Percentiles rank a stretch among this genome's conserved stretches.
Evolutionary conservation across 345 rosid genomes (phyloP).

Genomic region (Bruguiera sexangula): DNA sequence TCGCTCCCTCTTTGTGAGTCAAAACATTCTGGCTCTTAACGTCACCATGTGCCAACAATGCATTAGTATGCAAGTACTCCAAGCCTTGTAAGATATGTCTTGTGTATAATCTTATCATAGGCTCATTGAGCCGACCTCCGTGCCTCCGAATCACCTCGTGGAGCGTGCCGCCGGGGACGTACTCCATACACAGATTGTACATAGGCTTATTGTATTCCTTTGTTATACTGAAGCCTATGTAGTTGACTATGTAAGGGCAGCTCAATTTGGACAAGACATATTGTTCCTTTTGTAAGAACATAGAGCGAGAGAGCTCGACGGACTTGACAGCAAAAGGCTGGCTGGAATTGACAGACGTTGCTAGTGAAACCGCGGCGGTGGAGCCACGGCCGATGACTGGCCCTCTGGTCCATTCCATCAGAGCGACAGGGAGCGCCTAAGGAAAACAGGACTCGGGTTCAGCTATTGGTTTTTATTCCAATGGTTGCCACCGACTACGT

Average conservation of each 20-base stretch:
- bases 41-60: slow-evolving; percentile 66
- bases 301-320: slow-evolving; percentile 46
- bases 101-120: slow-evolving; percentile 37
- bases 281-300: slow-evolving; percentile 51
- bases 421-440: slow-evolving; percentile 8
- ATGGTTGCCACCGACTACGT: neutral
- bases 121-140: slow-evolving; percentile 62
- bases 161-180: slow-evolving; percentile 64
- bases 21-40: slow-evolving; percentile 72
- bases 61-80: slow-evolving; percentile 52
- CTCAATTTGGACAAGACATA: slow-evolving; percentile 48
- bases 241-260: slow-evolving; percentile 59
- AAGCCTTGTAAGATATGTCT: slow-evolving; percentile 51
- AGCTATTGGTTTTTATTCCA: neutral
- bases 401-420: slow-evolving; percentile 78
- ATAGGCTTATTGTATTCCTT: slow-evolving; percentile 24
- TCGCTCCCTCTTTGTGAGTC: slow-evolving; percentile 49
- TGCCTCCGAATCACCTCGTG: slow-evolving; percentile 45
- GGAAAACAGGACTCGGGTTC: slow-evolving; percentile 9
- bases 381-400: slow-evolving; percentile 81
- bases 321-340: slow-evolving; percentile 67
- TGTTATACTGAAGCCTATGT: slow-evolving; percentile 48
- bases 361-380: slow-evolving; percentile 75
- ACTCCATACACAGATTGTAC: slow-evolving; percentile 71
- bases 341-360: slow-evolving; percentile 43